Conservation (phyloP, 192 early-diverging fungal species). For the Linnemannia zychae region DNA sequence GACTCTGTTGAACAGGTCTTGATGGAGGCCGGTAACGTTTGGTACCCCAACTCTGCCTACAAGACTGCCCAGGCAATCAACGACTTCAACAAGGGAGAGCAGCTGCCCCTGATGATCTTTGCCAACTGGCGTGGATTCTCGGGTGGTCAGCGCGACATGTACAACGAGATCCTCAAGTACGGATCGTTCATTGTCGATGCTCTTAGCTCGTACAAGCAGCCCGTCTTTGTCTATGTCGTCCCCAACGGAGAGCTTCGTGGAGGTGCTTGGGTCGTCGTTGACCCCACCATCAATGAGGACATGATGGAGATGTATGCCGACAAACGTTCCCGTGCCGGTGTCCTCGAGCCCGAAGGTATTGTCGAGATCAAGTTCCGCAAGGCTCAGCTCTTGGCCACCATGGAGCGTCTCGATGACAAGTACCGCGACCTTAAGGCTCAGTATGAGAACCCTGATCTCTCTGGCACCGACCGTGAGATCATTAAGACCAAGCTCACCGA, state of each 20-base stretch:
- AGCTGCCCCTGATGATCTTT: conserved; percentile 98
- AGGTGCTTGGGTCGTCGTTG: conserved; percentile 98
- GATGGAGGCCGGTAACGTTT: conserved; percentile 95
- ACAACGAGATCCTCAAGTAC: conserved; percentile 97
- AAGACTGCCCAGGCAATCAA: conserved; percentile 99
- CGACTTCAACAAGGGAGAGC: conserved; percentile 99
- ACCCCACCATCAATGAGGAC: conserved; percentile 95
- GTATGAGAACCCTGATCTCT: conserved; percentile 63
- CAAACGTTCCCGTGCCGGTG: conserved; percentile 90
- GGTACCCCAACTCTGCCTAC: conserved; percentile 99
- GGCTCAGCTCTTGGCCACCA: conserved; percentile 90
- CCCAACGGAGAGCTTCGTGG: conserved; percentile 97
- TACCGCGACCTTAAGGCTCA: conserved; percentile 81
- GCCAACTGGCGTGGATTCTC: conserved; percentile 99
- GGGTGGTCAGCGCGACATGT: conserved; percentile 99
- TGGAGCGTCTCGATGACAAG: conserved; percentile 90
- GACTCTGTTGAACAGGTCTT: conserved; percentile 90
- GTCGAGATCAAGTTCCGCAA: conserved; percentile 99
- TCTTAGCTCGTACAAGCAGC: conserved; percentile 94
- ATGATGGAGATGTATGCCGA: conserved; percentile 99
- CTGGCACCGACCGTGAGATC: conserved; percentile 72
- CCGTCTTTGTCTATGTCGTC: conserved; percentile 96
- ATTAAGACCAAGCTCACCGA: conserved; percentile 81
- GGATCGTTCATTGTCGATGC: conserved; percentile 98
- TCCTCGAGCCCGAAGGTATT: conserved; percentile 97